These are phyloP conservation scores for Lactarius quietus DNA, from an alignment of 768 basidiomycete genomes.

Conservation along the genomic window DNA sequence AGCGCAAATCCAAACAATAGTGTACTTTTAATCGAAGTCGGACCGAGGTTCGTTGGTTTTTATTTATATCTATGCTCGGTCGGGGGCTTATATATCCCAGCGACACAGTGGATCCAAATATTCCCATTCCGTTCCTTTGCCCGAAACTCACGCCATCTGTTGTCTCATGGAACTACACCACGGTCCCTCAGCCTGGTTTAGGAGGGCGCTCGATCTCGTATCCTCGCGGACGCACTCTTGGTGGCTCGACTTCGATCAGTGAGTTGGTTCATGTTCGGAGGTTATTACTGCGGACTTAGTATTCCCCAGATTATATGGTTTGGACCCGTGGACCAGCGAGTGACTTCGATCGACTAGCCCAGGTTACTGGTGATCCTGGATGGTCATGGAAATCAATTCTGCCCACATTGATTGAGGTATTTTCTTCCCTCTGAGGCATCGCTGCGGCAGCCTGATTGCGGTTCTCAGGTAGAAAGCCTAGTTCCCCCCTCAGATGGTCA, in stretches of 20 bases:
- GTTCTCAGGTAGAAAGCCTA: conserved; percentile 6
- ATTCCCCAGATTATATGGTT: conserved; percentile 10
- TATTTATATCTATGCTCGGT: background rate
- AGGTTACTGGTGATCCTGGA: conserved; percentile 19
- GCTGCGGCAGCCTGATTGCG: background rate
- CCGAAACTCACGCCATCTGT: conserved; percentile 6
- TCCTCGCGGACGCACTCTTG: conserved; percentile 24
- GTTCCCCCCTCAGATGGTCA: conserved; percentile 16
- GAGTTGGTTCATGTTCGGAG: background rate
- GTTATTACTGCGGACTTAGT: background rate
- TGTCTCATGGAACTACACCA: conserved; percentile 28
- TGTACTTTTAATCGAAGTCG: conserved; percentile 27
- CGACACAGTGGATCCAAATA: background rate
- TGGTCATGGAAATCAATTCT: conserved; percentile 26
- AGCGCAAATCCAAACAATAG: conserved; percentile 14
- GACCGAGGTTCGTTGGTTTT: conserved; percentile 27
- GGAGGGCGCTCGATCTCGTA: conserved; percentile 20
- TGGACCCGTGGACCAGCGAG: conserved; percentile 24
- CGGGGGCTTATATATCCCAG: background rate
- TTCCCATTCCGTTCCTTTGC: conserved; percentile 5
- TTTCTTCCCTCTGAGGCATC: background rate
- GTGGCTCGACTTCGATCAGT: conserved; percentile 27
- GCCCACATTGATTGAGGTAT: background rate
- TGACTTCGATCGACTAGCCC: conserved; percentile 27
- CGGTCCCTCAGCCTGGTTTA: conserved; percentile 21